Evolutionary conservation across 2,329 filamentous ascomycete species (phyloP), one percentile per base, ranked within the genome.

Genomic region (Chalaropsis thielavioides): DNA sequence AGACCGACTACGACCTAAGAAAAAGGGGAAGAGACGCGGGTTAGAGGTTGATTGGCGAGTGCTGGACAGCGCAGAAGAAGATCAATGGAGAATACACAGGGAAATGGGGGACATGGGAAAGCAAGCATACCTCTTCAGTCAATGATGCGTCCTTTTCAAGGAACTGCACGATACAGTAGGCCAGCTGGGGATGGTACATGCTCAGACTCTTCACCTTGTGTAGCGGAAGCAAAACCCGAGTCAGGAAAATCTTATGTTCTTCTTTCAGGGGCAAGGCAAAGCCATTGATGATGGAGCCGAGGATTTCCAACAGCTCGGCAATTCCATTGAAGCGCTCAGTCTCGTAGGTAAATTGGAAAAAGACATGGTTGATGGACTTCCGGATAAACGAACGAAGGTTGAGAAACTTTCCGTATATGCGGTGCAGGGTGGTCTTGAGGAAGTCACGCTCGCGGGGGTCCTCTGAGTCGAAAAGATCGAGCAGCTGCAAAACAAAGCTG

Each of bases 341-440:
- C 76, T 99, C 94, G 74, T 99, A 99, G 67, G 91, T 92, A 75
- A 99, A 99, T 74, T 99, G 94, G 82, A 99, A 99, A 79, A 99
- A 99, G 71, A 99, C 94, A 72, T 99, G 97, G 83, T 99, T 99
- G 82, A 99, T 99, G 65, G 94, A 99, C 71, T 94, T 86, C 73
- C 94, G 84, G 73, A 99, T 99, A 75, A 95, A 99, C 38, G 94
- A 97, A 67, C 94, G 87, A 68, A 99, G 81, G 75, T 99, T 99
- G 71, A 99, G 82, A 77, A 99, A 99, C 78, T 99, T 99, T 72
- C 94, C 94, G 73, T 99, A 99, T 73, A 99, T 99, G 68, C 94
- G 86, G 76, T 99, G 94, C 64, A 99, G 81, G 0, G 94, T 99
- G 0, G 94, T 99, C 81, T 99, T 99, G 69, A 99, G 80, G 75